Evolutionary conservation across 768 basidiomycete species (phyloP), one percentile per base, ranked within the genome.

Genomic region (Lactarius sanguifluus): DNA sequence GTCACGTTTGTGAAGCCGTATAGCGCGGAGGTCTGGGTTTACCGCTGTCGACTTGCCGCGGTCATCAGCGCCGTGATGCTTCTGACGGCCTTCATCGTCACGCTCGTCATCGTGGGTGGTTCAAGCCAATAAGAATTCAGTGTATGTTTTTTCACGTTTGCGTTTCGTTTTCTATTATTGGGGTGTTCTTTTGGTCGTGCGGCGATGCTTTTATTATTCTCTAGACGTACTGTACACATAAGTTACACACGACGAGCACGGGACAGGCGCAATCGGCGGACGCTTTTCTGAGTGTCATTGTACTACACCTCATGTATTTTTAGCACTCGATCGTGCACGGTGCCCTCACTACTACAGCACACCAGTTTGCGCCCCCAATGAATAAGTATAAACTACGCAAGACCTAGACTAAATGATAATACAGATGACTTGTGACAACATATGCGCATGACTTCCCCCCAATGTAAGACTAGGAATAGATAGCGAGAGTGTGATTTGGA

Each of bases 41-140:
- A 63, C 73, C 79, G 77, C 72, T 88, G 73, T 80, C 83, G 83
- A 77, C 82, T 78, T 77, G 90, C 81, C 73, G 88, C 73, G 77
- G 84, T 86, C 77, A 81, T 74, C 78, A 88, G 81, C 73, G 88
- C 77, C 76, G 78, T 78, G 70, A 76, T 80, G 79, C 82, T 83
- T 3, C 32, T 74, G 23, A 65, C 73, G 1, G 86, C 82, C 5
- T 81, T 87, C 68, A 80, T 89, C 50, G 83, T 78, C 43, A 78
- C 81, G 25, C 70, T 88, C 65, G 69, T 85, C 61, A 72, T 84
- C 20, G 50, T 69, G n/a, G 57, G 64, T 18, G 18, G 25, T 60
- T 36, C 61, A 10, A 52, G 52, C 15, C 55, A 55, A 34, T 38
- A 28, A 38, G 18, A 38, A 57, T 38, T 20, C 10, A 40, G 25